Evolutionary conservation across 148 eudicot genomes (phyloP).

Genomic region (Rhododendron williamsianum): DNA sequence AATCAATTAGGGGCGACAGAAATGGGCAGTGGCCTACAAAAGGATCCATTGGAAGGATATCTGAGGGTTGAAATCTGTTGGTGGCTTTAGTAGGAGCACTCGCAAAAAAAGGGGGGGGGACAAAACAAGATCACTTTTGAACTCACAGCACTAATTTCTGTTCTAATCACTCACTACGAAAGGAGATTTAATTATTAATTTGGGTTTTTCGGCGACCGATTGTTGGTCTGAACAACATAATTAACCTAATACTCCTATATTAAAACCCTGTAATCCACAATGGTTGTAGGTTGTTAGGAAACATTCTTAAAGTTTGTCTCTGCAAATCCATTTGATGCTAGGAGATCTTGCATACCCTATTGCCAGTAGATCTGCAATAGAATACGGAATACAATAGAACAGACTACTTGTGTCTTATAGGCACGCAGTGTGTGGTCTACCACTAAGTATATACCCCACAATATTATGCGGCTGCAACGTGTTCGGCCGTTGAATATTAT

Average conservation of each 20-base stretch:
- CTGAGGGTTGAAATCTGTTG: constrained; percentile 13
- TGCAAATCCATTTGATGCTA: not conserved
- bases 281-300: not conserved
- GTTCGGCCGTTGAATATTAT: not conserved
- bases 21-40: constrained; percentile 11
- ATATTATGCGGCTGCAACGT: not conserved
- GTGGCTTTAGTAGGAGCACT: constrained; percentile 21
- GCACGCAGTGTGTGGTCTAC: not conserved
- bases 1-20: constrained; percentile 6
- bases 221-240: not conserved
- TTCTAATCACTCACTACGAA: constrained; percentile 6
- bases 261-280: not conserved
- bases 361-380: not conserved
- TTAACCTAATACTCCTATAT: not conserved
- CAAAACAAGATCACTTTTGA: not conserved
- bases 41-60: not conserved
- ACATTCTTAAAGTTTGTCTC: not conserved
- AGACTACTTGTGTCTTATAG: not conserved
- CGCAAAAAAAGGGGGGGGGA: not conserved
- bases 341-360: not conserved
- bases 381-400: not conserved
- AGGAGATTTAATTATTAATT: not conserved
- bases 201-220: not conserved
- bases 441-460: not conserved
- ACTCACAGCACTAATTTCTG: constrained; percentile 1